Conservation (phyloP, 805 yeast genomes). For the Wickerhamomyces chambardii region DNA sequence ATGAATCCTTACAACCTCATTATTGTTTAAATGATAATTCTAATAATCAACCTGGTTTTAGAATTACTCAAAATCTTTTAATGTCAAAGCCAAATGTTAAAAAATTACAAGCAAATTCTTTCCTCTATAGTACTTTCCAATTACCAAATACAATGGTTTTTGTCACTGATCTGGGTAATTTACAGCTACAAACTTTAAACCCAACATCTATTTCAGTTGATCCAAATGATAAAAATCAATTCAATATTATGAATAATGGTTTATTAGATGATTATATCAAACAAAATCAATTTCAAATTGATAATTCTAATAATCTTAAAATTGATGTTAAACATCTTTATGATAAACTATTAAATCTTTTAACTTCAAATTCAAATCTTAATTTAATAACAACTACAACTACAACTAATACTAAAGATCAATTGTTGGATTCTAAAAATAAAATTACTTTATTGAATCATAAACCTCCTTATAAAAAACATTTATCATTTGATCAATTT, state of each 20-base stretch:
- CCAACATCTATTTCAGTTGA: not conserved
- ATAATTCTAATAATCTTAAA: no score
- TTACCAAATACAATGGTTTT: slow-evolving; percentile 1
- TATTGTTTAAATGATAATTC: not conserved
- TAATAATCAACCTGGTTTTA: not conserved
- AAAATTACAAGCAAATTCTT: not conserved
- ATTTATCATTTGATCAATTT: not conserved
- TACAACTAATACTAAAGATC: no score
- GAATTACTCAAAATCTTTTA: not conserved
- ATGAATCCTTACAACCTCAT: not conserved
- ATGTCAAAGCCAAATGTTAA: not conserved
- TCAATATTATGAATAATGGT: slow-evolving; percentile 1
- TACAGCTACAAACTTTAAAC: not conserved
- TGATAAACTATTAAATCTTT: no score
- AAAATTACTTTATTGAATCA: no score
- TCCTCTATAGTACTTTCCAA: not conserved
- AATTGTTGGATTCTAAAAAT: no score
- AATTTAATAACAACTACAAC: no score
- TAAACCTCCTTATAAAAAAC: not conserved
- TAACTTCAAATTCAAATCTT: no score
- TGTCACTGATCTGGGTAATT: not conserved
- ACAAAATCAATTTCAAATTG: not conserved
- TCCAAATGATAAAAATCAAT: not conserved
- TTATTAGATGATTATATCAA: not conserved
- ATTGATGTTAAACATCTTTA: slow-evolving; percentile 17